Evolutionary conservation across 2,329 filamentous ascomycete genomes (phyloP), one percentile per base, ranked within the genome.

Genomic region (Sarocladium brachiariae): DNA sequence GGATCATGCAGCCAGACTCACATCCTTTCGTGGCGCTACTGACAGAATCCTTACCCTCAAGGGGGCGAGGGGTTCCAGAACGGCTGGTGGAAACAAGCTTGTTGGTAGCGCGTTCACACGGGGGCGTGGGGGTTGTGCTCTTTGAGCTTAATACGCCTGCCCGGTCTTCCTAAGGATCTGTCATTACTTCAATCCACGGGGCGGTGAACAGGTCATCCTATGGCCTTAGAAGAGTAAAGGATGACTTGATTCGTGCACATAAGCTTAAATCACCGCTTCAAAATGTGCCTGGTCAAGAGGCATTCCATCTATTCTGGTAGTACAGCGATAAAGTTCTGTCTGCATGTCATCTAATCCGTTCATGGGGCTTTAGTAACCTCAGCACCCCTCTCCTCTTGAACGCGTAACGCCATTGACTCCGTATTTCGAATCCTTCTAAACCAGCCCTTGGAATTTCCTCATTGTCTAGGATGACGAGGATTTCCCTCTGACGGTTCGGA

Each of bases 31-130:
- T 31, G 43, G 27, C 43, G 27, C 25, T 33, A 47, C 43, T 47
- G 43, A 47, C 19, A 33, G n/a, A 24, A 33, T 31, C 43, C 43
- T 21, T 5, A 16, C 39, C 43, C 16, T 25, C 16, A 21, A 23
- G 24, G 39, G 43, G 43, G 13, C 16, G 13, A 23, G 24, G 39
- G 43, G 43, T 47, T 47, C 43, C 43, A 47, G 43, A 47, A 47
- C 25, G 16, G 14, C n/a, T 33, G n/a, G 43, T 33, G 16, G 43
- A 47, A 47, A 31, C 27, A 16, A 33, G 19, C 43, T 47, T 47
- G 33, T 47, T 47, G 27, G 25, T 39, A 21, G 13, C 16, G 7
- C n/a, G n/a, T n/a, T 19, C 7, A 8, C 18, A 4, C 13, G 9
- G 3, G 43, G 4, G 43, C 43, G 43, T 47, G 43, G 43, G 43